Base-by-base conservation (phyloP, 2,329 filamentous ascomycete species). In the Aureobasidium vineae region DNA sequence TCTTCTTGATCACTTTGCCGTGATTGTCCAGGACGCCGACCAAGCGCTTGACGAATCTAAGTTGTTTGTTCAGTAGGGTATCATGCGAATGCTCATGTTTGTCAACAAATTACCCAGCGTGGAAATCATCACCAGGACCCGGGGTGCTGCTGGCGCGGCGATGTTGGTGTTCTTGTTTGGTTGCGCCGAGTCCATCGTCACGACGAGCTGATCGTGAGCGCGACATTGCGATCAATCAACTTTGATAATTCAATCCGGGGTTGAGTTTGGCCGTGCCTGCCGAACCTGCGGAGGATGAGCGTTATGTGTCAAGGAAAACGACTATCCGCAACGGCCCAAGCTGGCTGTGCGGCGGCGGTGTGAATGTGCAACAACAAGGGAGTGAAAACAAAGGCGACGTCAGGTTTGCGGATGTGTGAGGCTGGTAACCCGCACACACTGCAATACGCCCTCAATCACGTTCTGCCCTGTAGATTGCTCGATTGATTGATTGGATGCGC, bases 271-370 rank as follows among this genome's bases (percentile, higher is more conserved):
- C 45, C 59, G 59, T 63, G 59, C 59, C 59, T 52, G 26, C 57
- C 57, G 57, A 49, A 49, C 57, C 43, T 61, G 57, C 57, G 57
- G 57, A 61, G 54, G 57, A 61, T 61, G 28, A 49, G 52, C 43
- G 59, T 63, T 63, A 63, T 63, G 59, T 63, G 59, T 63, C 59
- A 63, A 40, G 23, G 31, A 36, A 63, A 63, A 63, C 59, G 59
- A 41, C 59, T 63, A 63, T 63, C 59, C 59, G 45, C 59, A 63
- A 63, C 59, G 59, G 59, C 59, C 43, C 59, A 41, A 41, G 15
- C 21, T 63, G 33, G 33, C 43, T 31, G 59, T 54, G 50, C 50
- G 41, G 28, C 57, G 21, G 43, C 31, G 41, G 45, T 63, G 59
- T 40, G 59, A 7, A 36, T 41, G 59, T 40, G 59, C 59, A 50